These are phyloP conservation scores for Backusella psychrophila DNA, from an alignment of 192 early-diverging fungal genomes.

Conservation along the genomic window DNA sequence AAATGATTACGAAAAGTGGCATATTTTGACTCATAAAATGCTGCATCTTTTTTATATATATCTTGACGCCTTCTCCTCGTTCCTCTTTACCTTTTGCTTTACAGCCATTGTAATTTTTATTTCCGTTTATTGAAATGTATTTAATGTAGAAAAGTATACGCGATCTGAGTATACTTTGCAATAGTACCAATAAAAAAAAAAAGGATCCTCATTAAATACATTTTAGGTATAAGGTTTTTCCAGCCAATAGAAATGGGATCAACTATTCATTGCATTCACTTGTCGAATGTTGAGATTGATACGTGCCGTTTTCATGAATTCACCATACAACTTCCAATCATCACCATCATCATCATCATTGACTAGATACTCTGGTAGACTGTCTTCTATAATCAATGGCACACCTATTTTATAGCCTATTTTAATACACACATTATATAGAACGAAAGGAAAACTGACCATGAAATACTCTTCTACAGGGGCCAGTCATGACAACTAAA, in stretches of 20 bases:
- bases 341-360: constrained; percentile 8
- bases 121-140: too few relatives aligned
- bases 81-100: too few relatives aligned
- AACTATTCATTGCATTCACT: constrained; percentile 37
- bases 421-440: too few relatives aligned
- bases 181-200: too few relatives aligned
- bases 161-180: too few relatives aligned
- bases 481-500: constrained; percentile 85
- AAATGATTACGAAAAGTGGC: too few relatives aligned
- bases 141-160: too few relatives aligned
- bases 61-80: too few relatives aligned
- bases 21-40: too few relatives aligned
- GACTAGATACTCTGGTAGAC: constrained; percentile 13
- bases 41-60: too few relatives aligned
- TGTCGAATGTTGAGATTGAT: constrained; percentile 95
- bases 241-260: background rate
- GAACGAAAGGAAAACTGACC: constrained; percentile 42
- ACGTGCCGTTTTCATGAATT: constrained; percentile 66
- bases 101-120: too few relatives aligned
- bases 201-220: background rate
- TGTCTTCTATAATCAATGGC: constrained; percentile 24
- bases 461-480: constrained; percentile 76
- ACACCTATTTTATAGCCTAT: constrained; percentile 7
- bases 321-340: constrained; percentile 64
- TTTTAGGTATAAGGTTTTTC: background rate